phyloP scores from a whole-genome alignment of 768 basidiomycete genomes.

The Leccinum uliginosum region DNA sequence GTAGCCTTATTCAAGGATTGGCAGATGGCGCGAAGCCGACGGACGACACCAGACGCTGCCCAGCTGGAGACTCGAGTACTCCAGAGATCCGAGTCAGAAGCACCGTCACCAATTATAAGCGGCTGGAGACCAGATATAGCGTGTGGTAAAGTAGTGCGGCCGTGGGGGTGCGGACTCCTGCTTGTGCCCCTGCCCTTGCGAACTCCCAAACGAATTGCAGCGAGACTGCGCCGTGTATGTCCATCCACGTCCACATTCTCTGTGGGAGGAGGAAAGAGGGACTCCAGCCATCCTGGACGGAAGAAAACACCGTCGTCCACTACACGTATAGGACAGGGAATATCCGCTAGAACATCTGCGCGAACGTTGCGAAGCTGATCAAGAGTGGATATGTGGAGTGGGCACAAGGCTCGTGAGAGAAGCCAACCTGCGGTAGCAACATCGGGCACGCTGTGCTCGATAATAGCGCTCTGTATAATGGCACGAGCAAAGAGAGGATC shows the following conservation, averaged over 20 bases:
- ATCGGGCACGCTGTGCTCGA: slow-evolving; percentile 60
- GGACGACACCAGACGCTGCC: slow-evolving; percentile 56
- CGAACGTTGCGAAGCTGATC: slow-evolving; percentile 61
- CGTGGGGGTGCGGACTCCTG: slow-evolving; percentile 27
- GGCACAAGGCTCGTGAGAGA: slow-evolving; percentile 57
- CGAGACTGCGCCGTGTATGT: slow-evolving; percentile 11
- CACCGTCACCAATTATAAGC: slow-evolving; percentile 71
- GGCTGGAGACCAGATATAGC: slow-evolving; percentile 45
- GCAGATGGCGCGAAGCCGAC: slow-evolving; percentile 70
- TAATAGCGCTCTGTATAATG: slow-evolving; percentile 67
- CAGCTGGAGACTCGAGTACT: slow-evolving; percentile 55
- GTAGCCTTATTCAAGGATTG: slow-evolving; percentile 63
- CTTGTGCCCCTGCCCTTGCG: slow-evolving; percentile 22
- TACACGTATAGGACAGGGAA: slow-evolving; percentile 47
- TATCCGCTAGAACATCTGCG: slow-evolving; percentile 51
- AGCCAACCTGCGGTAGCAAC: slow-evolving; percentile 61
- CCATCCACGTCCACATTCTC: slow-evolving; percentile 19
- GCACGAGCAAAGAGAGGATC: slow-evolving; percentile 66
- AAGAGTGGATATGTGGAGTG: slow-evolving; percentile 49
- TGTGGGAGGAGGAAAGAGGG: slow-evolving; percentile 35
- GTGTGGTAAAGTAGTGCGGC: slow-evolving; percentile 7
- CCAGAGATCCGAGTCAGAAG: slow-evolving; percentile 63
- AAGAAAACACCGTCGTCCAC: slow-evolving; percentile 73
- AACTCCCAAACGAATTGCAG: slow-evolving; percentile 23
- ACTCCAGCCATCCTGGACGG: slow-evolving; percentile 52